Percentiles rank a stretch among this genome's conserved stretches.
Evolutionary conservation across 2,329 filamentous ascomycete genomes (phyloP).

Genomic region (Dryadomyces quercivorus): DNA sequence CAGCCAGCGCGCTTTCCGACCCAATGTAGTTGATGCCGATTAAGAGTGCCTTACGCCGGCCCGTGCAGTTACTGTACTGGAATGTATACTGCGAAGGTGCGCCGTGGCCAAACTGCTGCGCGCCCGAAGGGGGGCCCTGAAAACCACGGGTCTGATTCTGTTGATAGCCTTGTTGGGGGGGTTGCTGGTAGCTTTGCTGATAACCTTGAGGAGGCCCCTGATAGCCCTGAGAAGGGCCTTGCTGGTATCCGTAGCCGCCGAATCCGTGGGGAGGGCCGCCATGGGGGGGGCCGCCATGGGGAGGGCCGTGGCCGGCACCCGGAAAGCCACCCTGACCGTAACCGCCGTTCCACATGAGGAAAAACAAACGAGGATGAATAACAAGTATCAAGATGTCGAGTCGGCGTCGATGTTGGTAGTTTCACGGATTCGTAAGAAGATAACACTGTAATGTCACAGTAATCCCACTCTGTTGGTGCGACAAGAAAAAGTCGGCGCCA

Average conservation of each 20-base stretch:
- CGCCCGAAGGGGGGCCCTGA: constrained; percentile 33
- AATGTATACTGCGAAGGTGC: constrained; percentile 59
- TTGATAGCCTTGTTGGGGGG: constrained; percentile 8
- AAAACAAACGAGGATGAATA: neutral
- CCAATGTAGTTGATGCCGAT: constrained; percentile 77
- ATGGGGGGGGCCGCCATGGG: neutral
- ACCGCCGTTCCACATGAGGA: constrained; percentile 6
- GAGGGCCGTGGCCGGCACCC: neutral
- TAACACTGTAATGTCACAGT: neutral
- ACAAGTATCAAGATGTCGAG: neutral
- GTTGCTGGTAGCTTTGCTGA: neutral
- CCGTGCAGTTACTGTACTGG: constrained; percentile 65
- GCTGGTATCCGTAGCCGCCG: constrained; percentile 10
- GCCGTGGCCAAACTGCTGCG: constrained; percentile 53
- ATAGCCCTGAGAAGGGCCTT: neutral
- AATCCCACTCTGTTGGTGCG: neutral
- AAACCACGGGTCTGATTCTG: constrained; percentile 9
- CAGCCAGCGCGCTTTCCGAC: constrained; percentile 57
- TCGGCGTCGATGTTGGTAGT: neutral
- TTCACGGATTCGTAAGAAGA: neutral
- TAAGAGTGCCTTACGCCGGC: constrained; percentile 59
- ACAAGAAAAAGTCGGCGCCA: neutral
- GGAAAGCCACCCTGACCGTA: constrained; percentile 1
- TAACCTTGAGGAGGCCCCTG: neutral
- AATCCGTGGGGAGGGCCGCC: constrained; percentile 9